Percentiles rank a stretch among this genome's conserved stretches.
phyloP scores from a whole-genome alignment of 257 asterid species.

The Paraleonurus japonicus region DNA sequence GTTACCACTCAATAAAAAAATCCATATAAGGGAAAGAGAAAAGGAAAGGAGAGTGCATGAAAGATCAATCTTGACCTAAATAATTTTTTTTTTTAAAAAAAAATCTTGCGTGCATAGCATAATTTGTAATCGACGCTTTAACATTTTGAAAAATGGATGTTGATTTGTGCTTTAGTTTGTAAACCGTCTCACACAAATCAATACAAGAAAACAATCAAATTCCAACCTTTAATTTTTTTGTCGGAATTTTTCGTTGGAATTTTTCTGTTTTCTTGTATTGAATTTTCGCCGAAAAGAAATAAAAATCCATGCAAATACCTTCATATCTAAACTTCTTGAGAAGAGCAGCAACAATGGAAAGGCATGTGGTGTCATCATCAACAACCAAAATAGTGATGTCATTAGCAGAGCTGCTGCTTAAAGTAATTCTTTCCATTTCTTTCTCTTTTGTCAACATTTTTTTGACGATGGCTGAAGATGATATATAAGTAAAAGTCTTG shows the following conservation, averaged over 20 bases:
- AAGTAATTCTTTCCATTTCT: constrained; percentile 28
- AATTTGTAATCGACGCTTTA: too few relatives aligned
- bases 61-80: not conserved
- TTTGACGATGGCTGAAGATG: constrained; percentile 26
- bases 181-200: too few relatives aligned
- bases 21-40: too few relatives aligned
- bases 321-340: constrained; percentile 42
- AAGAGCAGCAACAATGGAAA: constrained; percentile 47
- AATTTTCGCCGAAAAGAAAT: too few relatives aligned
- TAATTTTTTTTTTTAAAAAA: too few relatives aligned
- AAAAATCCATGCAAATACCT: constrained; percentile 31
- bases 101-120: too few relatives aligned
- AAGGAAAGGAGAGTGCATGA: not conserved
- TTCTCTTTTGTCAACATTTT: constrained; percentile 1
- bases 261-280: too few relatives aligned
- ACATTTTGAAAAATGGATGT: too few relatives aligned
- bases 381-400: constrained; percentile 46
- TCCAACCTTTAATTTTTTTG: too few relatives aligned
- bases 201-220: too few relatives aligned
- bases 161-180: too few relatives aligned
- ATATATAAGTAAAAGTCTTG: not conserved
- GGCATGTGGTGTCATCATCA: constrained; percentile 54
- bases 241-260: too few relatives aligned
- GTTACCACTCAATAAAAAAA: not conserved
- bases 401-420: not conserved